These are phyloP conservation scores for Ganoderma lucidum DNA, from an alignment of 1,284 basidiomycete species.

Conservation along the genomic window DNA sequence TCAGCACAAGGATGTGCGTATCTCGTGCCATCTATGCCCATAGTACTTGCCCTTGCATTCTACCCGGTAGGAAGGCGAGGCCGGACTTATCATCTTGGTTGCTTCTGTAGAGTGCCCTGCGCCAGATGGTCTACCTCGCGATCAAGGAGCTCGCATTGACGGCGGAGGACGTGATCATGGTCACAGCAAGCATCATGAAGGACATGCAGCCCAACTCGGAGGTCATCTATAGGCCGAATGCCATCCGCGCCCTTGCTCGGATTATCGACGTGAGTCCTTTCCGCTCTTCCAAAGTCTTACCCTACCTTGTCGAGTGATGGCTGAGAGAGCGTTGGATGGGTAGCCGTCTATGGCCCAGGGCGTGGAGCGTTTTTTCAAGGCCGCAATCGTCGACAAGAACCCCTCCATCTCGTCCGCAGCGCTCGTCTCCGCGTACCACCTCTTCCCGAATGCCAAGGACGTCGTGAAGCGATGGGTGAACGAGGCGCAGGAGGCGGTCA, in stretches of 20 bases:
- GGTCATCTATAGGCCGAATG: slow-evolving; percentile 98
- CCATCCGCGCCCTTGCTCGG: slow-evolving; percentile 94
- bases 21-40: slow-evolving; percentile 14
- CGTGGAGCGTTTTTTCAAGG: slow-evolving; percentile 99
- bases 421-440: slow-evolving; percentile 96
- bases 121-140: slow-evolving; percentile 98
- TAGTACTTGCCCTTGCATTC: not conserved
- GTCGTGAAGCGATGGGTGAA: slow-evolving; percentile 99
- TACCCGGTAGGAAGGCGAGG: not conserved
- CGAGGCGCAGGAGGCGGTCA: slow-evolving; percentile 97
- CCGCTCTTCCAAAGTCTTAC: not conserved
- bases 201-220: slow-evolving; percentile 99
- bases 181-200: slow-evolving; percentile 99
- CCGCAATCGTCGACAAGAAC: slow-evolving; percentile 98
- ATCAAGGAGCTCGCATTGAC: slow-evolving; percentile 97
- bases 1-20: slow-evolving; percentile 97
- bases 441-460: slow-evolving; percentile 92
- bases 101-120: slow-evolving; percentile 81
- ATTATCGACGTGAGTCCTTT: slow-evolving; percentile 85
- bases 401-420: slow-evolving; percentile 96
- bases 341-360: slow-evolving; percentile 98
- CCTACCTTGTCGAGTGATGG: not conserved
- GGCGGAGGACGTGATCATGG: slow-evolving; percentile 99
- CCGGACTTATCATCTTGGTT: not conserved
- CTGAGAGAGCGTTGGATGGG: slow-evolving; percentile 11